Conservation (phyloP, 2,329 filamentous ascomycete species). For the Colletotrichum sp. region DNA sequence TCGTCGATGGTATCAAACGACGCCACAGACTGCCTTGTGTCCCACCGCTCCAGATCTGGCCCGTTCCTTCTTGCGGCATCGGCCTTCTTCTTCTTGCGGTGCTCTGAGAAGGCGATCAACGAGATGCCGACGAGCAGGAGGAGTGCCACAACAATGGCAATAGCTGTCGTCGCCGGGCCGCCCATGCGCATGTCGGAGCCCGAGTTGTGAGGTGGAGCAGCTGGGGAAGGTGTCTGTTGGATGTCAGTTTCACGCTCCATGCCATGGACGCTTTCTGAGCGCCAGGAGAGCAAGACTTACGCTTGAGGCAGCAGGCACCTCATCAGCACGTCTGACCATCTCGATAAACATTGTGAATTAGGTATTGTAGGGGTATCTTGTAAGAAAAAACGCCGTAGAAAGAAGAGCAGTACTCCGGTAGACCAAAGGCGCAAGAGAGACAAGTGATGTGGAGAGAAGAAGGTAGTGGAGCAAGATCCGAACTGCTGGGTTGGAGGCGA, state of each 20-base stretch:
- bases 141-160: neutral
- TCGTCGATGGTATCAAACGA: neutral
- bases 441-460: neutral
- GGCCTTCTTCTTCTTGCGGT: neutral
- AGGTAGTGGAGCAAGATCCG: neutral
- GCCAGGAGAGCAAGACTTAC: neutral
- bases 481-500: neutral
- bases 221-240: neutral
- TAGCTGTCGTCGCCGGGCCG: neutral
- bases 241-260: neutral
- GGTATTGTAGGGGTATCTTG: neutral
- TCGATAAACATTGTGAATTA: neutral
- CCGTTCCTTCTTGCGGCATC: neutral
- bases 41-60: neutral
- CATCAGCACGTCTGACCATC: neutral
- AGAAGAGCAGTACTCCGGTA: neutral
- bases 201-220: neutral
- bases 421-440: neutral
- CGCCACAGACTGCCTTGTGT: neutral
- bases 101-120: neutral
- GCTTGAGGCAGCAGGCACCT: neutral
- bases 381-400: neutral
- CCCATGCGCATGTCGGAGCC: neutral
- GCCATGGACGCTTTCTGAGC: rapidly evolving
- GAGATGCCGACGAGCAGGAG: neutral